phyloP scores from a whole-genome alignment of 2,329 filamentous ascomycete species.

The Aspergillus puulaauensis region DNA sequence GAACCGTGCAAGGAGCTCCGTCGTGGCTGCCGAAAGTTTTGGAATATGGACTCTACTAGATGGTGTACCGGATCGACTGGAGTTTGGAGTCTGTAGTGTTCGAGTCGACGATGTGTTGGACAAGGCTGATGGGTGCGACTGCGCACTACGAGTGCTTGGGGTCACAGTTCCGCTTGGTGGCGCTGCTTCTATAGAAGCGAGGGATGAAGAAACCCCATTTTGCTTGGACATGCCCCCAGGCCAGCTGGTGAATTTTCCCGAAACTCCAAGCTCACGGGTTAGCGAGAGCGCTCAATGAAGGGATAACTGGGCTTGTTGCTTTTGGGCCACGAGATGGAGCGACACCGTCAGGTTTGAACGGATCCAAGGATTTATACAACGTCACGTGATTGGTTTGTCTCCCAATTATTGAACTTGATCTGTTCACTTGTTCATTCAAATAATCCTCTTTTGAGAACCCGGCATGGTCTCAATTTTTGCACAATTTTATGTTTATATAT shows the following conservation, averaged over 20 bases:
- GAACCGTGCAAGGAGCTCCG: slow-evolving; percentile 26
- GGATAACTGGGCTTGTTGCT: slow-evolving; percentile 2
- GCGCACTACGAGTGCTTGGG: slow-evolving; percentile 10
- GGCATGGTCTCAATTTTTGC: background rate
- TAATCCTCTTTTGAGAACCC: too few relatives aligned
- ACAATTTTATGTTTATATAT: background rate
- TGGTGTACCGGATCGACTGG: slow-evolving; percentile 10
- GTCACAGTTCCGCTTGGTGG: slow-evolving; percentile 17
- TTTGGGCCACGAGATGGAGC: background rate
- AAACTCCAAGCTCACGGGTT: background rate
- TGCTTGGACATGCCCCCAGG: slow-evolving; percentile 25
- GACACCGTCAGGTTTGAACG: slow-evolving; percentile 6
- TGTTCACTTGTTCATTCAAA: background rate
- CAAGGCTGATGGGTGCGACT: slow-evolving; percentile 15
- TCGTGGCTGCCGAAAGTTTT: slow-evolving; percentile 26
- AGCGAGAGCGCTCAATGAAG: background rate
- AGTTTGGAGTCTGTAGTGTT: slow-evolving; percentile 5
- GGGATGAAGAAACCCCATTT: slow-evolving; percentile 21
- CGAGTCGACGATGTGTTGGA: slow-evolving; percentile 10
- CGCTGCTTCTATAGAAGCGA: slow-evolving; percentile 25
- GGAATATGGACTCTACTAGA: slow-evolving; percentile 23
- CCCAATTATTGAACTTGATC: background rate
- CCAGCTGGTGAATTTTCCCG: background rate
- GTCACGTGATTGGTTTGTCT: slow-evolving; percentile 25
- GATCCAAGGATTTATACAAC: slow-evolving; percentile 30